phyloP scores from a whole-genome alignment of 169 alveolate species.

The Cryptosporidium parvum region DNA sequence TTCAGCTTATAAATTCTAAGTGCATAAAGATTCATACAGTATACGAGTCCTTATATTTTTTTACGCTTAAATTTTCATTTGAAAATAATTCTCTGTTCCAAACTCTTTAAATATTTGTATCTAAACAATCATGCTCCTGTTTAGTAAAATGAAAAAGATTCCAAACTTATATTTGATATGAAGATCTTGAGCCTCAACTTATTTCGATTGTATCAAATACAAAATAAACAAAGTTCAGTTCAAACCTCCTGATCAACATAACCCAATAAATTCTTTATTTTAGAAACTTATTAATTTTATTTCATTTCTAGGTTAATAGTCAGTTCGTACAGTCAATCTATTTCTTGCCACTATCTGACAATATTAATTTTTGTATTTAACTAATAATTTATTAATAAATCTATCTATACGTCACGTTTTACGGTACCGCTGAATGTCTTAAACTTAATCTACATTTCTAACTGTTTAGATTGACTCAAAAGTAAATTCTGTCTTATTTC shows the following conservation, averaged over 20 bases:
- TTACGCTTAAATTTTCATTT: conserved; percentile 12
- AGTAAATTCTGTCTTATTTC: conserved; percentile 17
- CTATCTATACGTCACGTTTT: conserved; percentile 20
- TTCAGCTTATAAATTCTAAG: not conserved
- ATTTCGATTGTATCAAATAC: not conserved
- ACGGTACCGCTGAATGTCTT: conserved; percentile 31
- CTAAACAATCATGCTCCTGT: conserved; percentile 33
- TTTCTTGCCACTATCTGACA: not conserved
- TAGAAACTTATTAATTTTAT: not conserved
- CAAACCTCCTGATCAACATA: conserved; percentile 20
- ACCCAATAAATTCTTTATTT: not conserved
- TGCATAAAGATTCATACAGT: conserved; percentile 29
- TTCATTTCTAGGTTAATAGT: not conserved
- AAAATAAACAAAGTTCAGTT: conserved; percentile 13
- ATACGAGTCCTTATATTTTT: not conserved
- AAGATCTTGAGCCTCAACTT: conserved; percentile 6
- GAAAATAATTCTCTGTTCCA: conserved; percentile 28
- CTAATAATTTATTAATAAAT: not conserved
- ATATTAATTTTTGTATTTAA: not conserved
- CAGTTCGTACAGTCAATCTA: not conserved
- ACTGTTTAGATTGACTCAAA: not conserved
- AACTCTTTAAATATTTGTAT: conserved; percentile 7
- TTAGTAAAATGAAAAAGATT: not conserved
- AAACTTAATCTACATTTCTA: not conserved
- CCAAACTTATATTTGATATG: not conserved